phyloP scores from a whole-genome alignment of 192 early-diverging fungal species.

The Coemansia sp. region DNA sequence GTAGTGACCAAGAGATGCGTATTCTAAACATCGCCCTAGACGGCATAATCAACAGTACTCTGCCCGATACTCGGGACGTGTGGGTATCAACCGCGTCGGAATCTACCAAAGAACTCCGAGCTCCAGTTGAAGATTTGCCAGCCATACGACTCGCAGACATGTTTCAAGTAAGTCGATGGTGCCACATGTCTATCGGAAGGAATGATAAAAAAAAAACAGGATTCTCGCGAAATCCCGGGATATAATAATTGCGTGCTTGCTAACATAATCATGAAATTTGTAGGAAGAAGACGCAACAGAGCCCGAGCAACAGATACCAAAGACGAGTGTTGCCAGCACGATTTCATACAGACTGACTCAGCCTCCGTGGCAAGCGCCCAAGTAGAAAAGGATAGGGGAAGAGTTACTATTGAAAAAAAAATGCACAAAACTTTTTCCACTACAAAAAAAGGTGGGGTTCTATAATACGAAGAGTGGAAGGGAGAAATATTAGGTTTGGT shows the following conservation, averaged over 20 bases:
- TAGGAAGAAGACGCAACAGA: conserved; percentile 8
- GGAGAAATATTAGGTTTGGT: neutral
- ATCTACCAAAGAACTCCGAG: neutral
- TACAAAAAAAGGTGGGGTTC: conserved; percentile 4
- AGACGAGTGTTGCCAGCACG: neutral
- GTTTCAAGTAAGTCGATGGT: conserved; percentile 12
- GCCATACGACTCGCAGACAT: conserved; percentile 4
- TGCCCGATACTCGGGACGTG: neutral
- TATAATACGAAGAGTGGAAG: conserved; percentile 21
- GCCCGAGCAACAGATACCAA: neutral
- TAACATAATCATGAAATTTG: neutral
- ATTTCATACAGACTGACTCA: neutral
- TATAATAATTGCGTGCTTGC: conserved; percentile 4
- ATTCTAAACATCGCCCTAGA: neutral
- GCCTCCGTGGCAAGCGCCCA: neutral
- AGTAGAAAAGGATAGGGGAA: neutral
- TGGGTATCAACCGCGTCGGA: neutral
- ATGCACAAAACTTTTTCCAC: conserved; percentile 4
- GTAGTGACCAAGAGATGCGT: conserved; percentile 15
- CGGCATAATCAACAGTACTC: neutral
- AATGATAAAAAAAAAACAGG: neutral
- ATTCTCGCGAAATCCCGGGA: neutral
- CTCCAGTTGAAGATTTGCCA: neutral
- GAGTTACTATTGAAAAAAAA: neutral
- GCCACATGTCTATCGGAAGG: neutral